Evolutionary conservation across 2,329 filamentous ascomycete genomes (phyloP), one percentile per base, ranked within the genome.

Genomic region (Chrysoporthe cubensis): DNA sequence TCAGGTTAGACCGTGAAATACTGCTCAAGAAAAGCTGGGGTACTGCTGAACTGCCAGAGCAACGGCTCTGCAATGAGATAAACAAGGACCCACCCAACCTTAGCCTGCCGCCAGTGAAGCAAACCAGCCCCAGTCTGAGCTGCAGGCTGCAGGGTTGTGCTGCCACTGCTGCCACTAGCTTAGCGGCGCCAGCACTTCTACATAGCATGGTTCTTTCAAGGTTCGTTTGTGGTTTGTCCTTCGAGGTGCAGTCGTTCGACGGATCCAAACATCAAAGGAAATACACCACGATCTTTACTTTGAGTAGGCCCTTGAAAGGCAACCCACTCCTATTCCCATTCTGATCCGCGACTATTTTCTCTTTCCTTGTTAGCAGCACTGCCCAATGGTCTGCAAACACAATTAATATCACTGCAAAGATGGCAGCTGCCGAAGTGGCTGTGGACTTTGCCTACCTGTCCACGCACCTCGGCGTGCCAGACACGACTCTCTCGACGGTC

Each of bases 391-490:
- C 66, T 68, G 62, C 56, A 43, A n/a, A 40, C 14, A 64, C 32
- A 64, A 52, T 42, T 68, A 62, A 70, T 54, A 63, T 64, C 59
- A 57, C 60, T 57, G 69, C 74, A 75, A 81, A 73, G 72, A 91
- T 91, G 88, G 87, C 85, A 79, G 83, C 82, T 74, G 83, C 83
- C 71, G 82, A 66, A 61, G 69, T 70, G 79, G 72, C 76, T 71
- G 80, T 94, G 75, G 91, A 95, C 81, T 82, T 90, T 72, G 87
- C 86, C 79, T 93, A 92, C 80, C 81, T 95, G 74, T 89, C 91
- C 77, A 85, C 87, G 77, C 90, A 92, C 75, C 87, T 91, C 75
- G 86, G 87, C 75, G 81, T 94, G 77, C 86, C 90, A 40, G 85
- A 92, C 79, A 81, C 85, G 26, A 88, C 86, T 37, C 77, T 95